Evolutionary conservation across 2,329 filamentous ascomycete genomes (phyloP), one percentile per base, ranked within the genome.

Genomic region (Amauroascus niger): DNA sequence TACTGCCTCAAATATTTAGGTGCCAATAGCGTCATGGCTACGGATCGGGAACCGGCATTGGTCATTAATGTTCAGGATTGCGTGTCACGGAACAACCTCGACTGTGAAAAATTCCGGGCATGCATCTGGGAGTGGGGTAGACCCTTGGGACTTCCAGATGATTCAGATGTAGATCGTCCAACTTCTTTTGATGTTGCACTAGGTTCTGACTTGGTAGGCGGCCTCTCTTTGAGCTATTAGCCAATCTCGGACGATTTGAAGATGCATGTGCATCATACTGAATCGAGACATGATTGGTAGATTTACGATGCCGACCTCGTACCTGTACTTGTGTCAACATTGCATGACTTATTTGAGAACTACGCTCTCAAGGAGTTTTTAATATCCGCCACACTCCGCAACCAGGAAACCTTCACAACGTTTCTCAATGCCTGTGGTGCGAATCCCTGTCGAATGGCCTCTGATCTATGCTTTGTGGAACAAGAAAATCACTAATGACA

Each of bases 371-470:
- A 79, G 45, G 63, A 76, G 43, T 77, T 82, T 44, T 67, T 85
- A 53, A 78, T 84, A 57, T 75, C 80, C 2, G 77, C 79, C 13
- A 80, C 81, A 0, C 73, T 84, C 52, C 76, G 82, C 53, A 84
- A 84, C 55, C 71, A 76, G 53, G 70, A 81, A 50, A 85, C 81
- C 0, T 83, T 83, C 64, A 72, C 77, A 59, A 69, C 73, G 24
- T 84, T 85, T 62, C 63, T 75, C 59, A 68, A 75, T 54, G 76
- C 75, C 53, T 84, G 81, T 66, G 68, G 81, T 84, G 68, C 64
- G 80, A 64, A 35, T 45, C 13, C 43, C 51, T 18, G 33, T 49
- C 47, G 26, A 24, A 16, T 43, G 22, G 49, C n/a, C 26, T 35
- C 20, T 11, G 16, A 20, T 28, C 20, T 30, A n/a, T 32, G 33